Percentiles rank a stretch among this genome's conserved stretches.
These are phyloP conservation scores for Globisporangium emineosum DNA, from an alignment of 352 stramenopile genomes.

Conservation along the genomic window DNA sequence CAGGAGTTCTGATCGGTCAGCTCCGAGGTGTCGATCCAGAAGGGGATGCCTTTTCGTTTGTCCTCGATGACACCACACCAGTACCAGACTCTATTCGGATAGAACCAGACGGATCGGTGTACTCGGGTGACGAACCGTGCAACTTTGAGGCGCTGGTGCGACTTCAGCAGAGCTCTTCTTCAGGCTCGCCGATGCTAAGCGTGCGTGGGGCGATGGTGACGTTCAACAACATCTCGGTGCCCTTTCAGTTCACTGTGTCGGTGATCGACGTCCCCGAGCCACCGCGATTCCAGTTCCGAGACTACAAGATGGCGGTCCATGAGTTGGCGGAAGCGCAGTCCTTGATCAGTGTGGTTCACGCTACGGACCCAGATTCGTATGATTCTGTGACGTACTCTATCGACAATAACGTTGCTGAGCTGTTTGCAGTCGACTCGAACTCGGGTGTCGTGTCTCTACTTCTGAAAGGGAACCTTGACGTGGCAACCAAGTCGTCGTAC, in stretches of 20 bases:
- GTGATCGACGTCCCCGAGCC: conserved; percentile 22
- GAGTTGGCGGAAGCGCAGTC: conserved; percentile 31
- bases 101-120: conserved; percentile 2
- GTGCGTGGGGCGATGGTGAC: conserved; percentile 7
- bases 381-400: conserved; percentile 30
- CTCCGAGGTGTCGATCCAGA: conserved; percentile 47
- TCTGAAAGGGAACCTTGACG: conserved; percentile 10
- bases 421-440: conserved; percentile 2
- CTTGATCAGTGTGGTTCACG: conserved; percentile 38
- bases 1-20: conserved; percentile 23
- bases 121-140: conserved; percentile 7
- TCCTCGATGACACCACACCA: conserved; percentile 24
- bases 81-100: conserved; percentile 20
- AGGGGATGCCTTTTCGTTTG: conserved; percentile 39
- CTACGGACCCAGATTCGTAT: conserved; percentile 34
- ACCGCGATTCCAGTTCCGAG: conserved; percentile 21
- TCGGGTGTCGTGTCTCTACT: conserved; percentile 8
- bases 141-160: conserved; percentile 10
- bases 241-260: conserved; percentile 1
- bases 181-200: neutral
- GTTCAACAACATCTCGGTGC: conserved; percentile 2
- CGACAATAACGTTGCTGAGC: neutral
- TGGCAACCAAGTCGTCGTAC: neutral
- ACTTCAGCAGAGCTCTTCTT: neutral
- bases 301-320: conserved; percentile 36